These are phyloP conservation scores for Fusarium nodosum DNA, from an alignment of 2,329 filamentous ascomycete species.

Conservation along the genomic window DNA sequence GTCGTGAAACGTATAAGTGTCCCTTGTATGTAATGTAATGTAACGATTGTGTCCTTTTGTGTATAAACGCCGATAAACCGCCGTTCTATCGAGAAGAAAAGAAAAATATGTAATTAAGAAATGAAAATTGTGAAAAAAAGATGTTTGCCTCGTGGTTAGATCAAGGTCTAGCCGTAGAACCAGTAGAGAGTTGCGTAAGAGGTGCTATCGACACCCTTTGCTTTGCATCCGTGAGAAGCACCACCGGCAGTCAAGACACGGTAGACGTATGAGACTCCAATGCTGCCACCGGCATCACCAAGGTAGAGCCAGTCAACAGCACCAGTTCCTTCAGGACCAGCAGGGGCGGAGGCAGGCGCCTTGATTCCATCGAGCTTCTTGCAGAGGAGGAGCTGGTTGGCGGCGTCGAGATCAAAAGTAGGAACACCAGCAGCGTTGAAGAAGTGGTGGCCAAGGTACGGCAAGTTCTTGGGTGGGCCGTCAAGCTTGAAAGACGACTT, in stretches of 20 bases:
- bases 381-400: slow-evolving; percentile 57
- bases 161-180: slow-evolving; percentile 61
- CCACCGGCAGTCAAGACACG: slow-evolving; percentile 69
- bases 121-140: slow-evolving; percentile 10
- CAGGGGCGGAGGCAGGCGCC: slow-evolving; percentile 65
- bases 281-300: slow-evolving; percentile 56
- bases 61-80: slow-evolving; percentile 41
- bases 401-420: slow-evolving; percentile 68
- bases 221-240: slow-evolving; percentile 59
- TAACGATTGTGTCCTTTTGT: slow-evolving; percentile 42
- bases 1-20: slow-evolving; percentile 40
- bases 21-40: slow-evolving; percentile 35
- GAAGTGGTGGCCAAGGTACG: slow-evolving; percentile 74
- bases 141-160: not conserved
- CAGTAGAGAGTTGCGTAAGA: slow-evolving; percentile 71
- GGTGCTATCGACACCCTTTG: slow-evolving; percentile 63
- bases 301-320: slow-evolving; percentile 70
- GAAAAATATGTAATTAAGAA: slow-evolving; percentile 43
- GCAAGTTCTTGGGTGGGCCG: slow-evolving; percentile 51
- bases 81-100: slow-evolving; percentile 34
- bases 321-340: slow-evolving; percentile 62
- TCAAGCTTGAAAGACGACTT: slow-evolving; percentile 57
- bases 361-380: slow-evolving; percentile 64
- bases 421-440: slow-evolving; percentile 69
- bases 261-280: slow-evolving; percentile 62